Evolutionary conservation across 768 basidiomycete species (phyloP), one percentile per base, ranked within the genome.

Genomic region (Neoboletus brunneissimus): DNA sequence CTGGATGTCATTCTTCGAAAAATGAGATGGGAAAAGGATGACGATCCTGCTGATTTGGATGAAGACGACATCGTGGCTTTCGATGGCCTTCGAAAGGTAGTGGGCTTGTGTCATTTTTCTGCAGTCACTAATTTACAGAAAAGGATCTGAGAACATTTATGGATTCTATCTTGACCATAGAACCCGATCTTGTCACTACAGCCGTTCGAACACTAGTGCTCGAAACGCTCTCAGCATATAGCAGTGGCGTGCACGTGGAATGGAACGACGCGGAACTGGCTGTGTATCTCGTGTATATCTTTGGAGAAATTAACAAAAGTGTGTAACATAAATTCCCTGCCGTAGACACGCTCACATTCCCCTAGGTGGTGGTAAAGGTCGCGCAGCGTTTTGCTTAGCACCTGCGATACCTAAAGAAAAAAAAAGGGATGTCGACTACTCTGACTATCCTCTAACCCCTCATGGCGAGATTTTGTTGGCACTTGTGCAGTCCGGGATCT

Each of bases 251-350:
- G 0, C 68, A 78, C 18, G 72, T 97, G 35, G 82, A 89, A 57
- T 98, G 97, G 97, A 86, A 93, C 63, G 88, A 95, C 60, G 92
- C 90, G 3, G 97, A 99, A 71, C 80, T 98, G 20, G 94, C 91
- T 0, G 77, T 96, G n/a, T 94, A 94, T 70, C 79, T 98, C 25
- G 86, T 98, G 11, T 98, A 86, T 67, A 89, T 96, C 34, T 98
- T 91, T 64, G 96, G 96, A 42, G 94, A 97, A 70, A 84, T 96
- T 62, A 86, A 85, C 71, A 96, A 93, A 78, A 84, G 95, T 94
- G 55, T 50, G 87, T 67, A 20, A 48, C 40, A 40, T 29, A 9
- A 41, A 23, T 49, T 47, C 27, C 49, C 23, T 34, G 12, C 27
- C 22, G 45, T 23, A 31, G 0, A 18, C 45, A 35, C 48, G 40